Conservation (phyloP, 768 basidiomycete species). For the Holtermanniella nyarrowii region DNA sequence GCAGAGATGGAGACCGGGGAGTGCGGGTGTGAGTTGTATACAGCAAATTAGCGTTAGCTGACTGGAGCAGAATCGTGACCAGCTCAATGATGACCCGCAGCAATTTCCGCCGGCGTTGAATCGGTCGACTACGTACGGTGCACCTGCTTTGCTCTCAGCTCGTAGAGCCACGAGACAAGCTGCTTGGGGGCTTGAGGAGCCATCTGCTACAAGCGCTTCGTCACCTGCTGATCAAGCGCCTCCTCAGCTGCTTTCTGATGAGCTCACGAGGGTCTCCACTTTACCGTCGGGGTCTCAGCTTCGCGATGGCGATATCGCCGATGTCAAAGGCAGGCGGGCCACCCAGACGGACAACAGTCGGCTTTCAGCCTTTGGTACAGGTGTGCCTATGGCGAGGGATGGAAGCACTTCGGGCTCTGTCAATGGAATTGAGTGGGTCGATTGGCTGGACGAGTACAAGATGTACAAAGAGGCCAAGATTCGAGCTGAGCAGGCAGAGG, state of each 20-base stretch:
- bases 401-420: conserved; percentile 18
- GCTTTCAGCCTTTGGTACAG: neutral
- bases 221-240: conserved; percentile 26
- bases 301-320: neutral
- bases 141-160: conserved; percentile 28
- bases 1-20: conserved; percentile 40
- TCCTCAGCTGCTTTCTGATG: conserved; percentile 10
- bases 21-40: conserved; percentile 15
- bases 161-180: conserved; percentile 14
- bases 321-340: too few species aligned
- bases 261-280: conserved; percentile 6
- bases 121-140: conserved; percentile 24
- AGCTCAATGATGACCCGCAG: conserved; percentile 1
- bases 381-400: conserved; percentile 14
- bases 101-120: conserved; percentile 23
- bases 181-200: conserved; percentile 13
- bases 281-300: neutral
- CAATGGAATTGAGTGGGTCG: conserved; percentile 44
- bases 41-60: neutral
- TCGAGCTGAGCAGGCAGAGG: conserved; percentile 28
- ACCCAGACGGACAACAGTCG: neutral
- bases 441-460: conserved; percentile 45
- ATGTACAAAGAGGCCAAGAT: conserved; percentile 44
- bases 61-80: neutral
- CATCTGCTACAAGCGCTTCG: conserved; percentile 8